These are phyloP conservation scores for Podospora appendiculata DNA, from an alignment of 495 filamentous ascomycete species.

Conservation along the genomic window DNA sequence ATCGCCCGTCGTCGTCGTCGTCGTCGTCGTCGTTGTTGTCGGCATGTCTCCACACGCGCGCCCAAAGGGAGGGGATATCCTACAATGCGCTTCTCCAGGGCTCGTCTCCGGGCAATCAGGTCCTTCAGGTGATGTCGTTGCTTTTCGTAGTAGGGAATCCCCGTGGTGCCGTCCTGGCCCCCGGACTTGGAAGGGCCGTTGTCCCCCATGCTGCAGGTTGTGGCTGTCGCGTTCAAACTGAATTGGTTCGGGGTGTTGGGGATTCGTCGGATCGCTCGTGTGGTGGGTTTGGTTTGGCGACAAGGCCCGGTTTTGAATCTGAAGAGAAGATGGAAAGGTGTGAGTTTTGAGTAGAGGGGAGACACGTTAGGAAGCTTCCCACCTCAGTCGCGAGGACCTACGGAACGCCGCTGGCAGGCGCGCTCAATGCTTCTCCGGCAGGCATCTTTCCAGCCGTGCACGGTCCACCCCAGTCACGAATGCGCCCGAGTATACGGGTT, in stretches of 20 bases:
- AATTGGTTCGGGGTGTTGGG: background rate
- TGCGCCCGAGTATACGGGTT: no score
- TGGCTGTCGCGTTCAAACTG: background rate
- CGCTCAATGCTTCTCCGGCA: no score
- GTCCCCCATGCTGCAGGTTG: background rate
- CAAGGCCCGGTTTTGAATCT: no score
- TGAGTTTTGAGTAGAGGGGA: no score
- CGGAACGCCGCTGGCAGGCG: no score
- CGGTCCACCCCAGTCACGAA: no score
- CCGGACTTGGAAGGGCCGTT: background rate
- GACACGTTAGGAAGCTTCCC: no score
- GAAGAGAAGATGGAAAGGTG: no score
- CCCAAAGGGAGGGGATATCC: constrained; percentile 1
- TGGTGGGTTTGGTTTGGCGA: no score
- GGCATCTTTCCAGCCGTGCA: no score
- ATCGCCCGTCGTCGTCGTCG: background rate
- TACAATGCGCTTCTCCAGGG: constrained; percentile 39
- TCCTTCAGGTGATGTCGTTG: constrained; percentile 41
- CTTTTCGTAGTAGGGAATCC: constrained; percentile 43
- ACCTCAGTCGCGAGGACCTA: no score
- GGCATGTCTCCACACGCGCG: background rate
- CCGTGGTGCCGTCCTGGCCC: constrained; percentile 1
- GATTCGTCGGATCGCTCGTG: no score
- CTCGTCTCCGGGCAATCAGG: constrained; percentile 33
- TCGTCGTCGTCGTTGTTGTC: background rate